These are phyloP conservation scores for Hymenoscyphus linearis DNA, from an alignment of 2,329 filamentous ascomycete genomes.

Conservation along the genomic window DNA sequence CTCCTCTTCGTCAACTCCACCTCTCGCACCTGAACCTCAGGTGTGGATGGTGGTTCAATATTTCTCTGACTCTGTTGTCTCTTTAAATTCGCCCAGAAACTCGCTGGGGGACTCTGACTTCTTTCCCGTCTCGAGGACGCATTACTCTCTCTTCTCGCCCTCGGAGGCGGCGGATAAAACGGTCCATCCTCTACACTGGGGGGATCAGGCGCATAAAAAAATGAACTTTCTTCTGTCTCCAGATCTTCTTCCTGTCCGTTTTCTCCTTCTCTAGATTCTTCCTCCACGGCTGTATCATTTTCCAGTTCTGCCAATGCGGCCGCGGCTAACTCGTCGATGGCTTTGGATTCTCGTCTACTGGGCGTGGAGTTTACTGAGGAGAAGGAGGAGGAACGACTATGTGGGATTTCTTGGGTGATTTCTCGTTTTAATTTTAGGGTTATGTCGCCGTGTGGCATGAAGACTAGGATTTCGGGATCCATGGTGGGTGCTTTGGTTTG, in stretches of 20 bases:
- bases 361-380: neutral
- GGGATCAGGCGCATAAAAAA: conserved; percentile 24
- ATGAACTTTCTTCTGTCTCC: conserved; percentile 13
- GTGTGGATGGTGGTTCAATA: neutral
- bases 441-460: conserved; percentile 26
- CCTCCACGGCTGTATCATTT: neutral
- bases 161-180: conserved; percentile 19
- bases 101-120: conserved; percentile 19
- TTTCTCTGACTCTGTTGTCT: conserved; percentile 11
- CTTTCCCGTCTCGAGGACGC: conserved; percentile 19
- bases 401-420: conserved; percentile 10
- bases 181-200: conserved; percentile 17
- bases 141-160: conserved; percentile 19
- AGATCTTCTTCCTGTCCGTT: neutral
- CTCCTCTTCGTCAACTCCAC: neutral
- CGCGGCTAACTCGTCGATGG: conserved; percentile 13
- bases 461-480: conserved; percentile 21
- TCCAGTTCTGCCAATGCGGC: neutral
- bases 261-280: neutral
- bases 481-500: conserved; percentile 5
- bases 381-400: conserved; percentile 2
- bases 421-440: conserved; percentile 20
- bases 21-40: neutral
- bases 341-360: neutral
- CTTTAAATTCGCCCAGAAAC: conserved; percentile 23